phyloP scores from a whole-genome alignment of 2,329 filamentous ascomycete genomes.

The Ilyonectria robusta region DNA sequence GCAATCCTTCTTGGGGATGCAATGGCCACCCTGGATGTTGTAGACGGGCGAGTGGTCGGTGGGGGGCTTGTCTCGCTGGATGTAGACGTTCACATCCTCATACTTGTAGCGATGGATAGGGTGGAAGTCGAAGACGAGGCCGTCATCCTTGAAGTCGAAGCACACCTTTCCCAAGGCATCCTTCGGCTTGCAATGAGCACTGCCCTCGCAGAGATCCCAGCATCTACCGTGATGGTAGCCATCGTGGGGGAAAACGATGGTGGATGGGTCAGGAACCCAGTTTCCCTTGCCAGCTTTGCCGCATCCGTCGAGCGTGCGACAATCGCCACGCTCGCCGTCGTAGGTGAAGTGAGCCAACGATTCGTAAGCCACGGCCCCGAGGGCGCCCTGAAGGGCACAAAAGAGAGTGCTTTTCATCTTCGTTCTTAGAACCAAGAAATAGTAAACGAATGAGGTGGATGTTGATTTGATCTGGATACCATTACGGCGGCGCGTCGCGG shows the following conservation, averaged over 20 bases:
- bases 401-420: conserved; percentile 45
- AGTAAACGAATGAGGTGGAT: conserved; percentile 35
- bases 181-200: conserved; percentile 39
- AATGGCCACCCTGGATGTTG: conserved; percentile 43
- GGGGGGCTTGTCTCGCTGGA: conserved; percentile 42
- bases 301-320: conserved; percentile 40
- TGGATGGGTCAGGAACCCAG: conserved; percentile 45
- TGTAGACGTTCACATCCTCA: conserved; percentile 44
- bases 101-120: conserved; percentile 46
- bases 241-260: conserved; percentile 44
- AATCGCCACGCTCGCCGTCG: conserved; percentile 24
- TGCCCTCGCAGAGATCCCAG: conserved; percentile 45
- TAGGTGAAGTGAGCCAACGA: conserved; percentile 43
- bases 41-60: conserved; percentile 40
- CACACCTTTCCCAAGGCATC: conserved; percentile 42
- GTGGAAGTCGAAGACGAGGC: conserved; percentile 43
- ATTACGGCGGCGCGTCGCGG: conserved; percentile 6
- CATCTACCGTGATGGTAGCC: conserved; percentile 38
- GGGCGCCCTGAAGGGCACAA: conserved; percentile 43
- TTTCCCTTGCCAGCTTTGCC: conserved; percentile 42
- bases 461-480: conserved; percentile 28
- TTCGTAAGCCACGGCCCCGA: conserved; percentile 43
- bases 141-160: conserved; percentile 47
- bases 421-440: conserved; percentile 28
- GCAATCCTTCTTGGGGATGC: conserved; percentile 36